Base-by-base conservation (phyloP, 2,329 filamentous ascomycete species). In the Pseudodiploospora longispora region DNA sequence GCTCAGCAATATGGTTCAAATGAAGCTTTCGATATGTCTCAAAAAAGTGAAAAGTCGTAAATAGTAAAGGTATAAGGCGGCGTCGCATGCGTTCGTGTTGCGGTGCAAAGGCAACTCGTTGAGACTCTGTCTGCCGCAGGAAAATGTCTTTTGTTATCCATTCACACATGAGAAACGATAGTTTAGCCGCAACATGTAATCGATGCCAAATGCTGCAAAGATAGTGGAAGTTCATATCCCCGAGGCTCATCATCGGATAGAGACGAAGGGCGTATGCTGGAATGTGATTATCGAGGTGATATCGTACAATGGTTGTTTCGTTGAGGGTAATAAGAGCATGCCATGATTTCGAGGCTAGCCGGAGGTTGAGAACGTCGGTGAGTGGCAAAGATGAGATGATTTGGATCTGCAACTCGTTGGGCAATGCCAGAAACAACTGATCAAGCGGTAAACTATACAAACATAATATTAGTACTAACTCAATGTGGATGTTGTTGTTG, bases 41-140 rank as follows among this genome's bases (percentile, higher is more conserved):
- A 56, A 83, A 83, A 55, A 83, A 83, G 57, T 83, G 80, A 51
- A 83, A 83, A 27, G 82, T 67, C 9, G 78, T 82, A 51, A 83
- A 83, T 10, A 83, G 67, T 6, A 82, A 59, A 1, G 80, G 80
- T 44, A 82, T 80, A 6, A 83, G 63, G 40, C 80, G 72, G 48
- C 78, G 75, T 39, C 78, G 75, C 80, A 83, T 83, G 10, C 80
- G 71, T 58, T 79, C 75, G 49, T 72, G 68, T 55, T 83, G 78
- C 1, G 76, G 72, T 12, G 76, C 75, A 52, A 83, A 83, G 39
- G 79, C 76, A 19, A 60, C 57, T 46, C 68, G 70, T 55, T 80
- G 72, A 4, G 69, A 61, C 47, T 76, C 75, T 1, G 76, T 78
- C 12, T 69, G 75, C 41, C 76, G 67, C 10, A 82, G 57, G 50